phyloP scores from a whole-genome alignment of 441 rosid genomes.

The Erodium chrysanthum region DNA sequence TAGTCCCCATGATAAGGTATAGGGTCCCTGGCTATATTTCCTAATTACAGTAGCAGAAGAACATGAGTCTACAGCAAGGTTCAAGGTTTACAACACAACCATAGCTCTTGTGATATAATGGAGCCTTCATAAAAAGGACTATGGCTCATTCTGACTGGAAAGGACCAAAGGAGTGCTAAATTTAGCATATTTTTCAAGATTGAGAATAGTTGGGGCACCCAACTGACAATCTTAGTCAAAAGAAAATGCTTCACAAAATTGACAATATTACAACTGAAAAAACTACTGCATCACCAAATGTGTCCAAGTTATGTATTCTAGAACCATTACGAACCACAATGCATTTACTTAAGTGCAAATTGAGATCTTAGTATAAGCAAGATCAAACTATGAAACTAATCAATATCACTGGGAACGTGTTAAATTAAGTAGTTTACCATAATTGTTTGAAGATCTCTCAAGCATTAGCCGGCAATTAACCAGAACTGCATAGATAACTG shows the following conservation, averaged over 20 bases:
- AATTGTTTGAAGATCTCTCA: constrained; percentile 86
- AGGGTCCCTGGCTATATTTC: no score
- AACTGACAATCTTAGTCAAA: not conserved
- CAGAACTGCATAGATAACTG: constrained; percentile 67
- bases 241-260: not conserved
- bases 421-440: constrained; percentile 40
- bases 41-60: not conserved
- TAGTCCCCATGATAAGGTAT: not conserved
- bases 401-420: constrained; percentile 12
- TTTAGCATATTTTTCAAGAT: not conserved
- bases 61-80: not conserved
- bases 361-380: constrained; percentile 3
- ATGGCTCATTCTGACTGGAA: not conserved
- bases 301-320: not conserved
- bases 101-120: not conserved
- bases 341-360: not conserved
- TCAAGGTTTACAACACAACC: not conserved
- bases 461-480: constrained; percentile 92
- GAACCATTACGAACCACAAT: not conserved
- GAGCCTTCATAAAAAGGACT: not conserved
- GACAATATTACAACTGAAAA: not conserved
- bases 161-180: not conserved
- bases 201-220: not conserved
- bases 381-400: constrained; percentile 4
- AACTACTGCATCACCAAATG: not conserved